Evolutionary conservation across 83 land plant genomes (phyloP).

Genomic region (Larix sibirica): DNA sequence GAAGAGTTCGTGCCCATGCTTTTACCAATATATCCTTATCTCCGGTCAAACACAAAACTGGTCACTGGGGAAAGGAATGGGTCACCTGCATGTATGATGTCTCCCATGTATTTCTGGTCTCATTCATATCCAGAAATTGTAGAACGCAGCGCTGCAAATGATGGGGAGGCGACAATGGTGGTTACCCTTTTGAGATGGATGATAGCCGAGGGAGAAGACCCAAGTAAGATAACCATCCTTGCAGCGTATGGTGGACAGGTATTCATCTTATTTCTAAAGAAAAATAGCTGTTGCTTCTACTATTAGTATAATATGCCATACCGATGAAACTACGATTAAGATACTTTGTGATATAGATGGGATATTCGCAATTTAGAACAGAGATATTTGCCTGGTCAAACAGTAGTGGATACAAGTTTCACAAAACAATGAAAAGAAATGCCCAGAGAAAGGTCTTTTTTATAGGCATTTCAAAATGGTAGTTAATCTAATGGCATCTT

Average conservation of each 20-base stretch:
- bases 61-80: conserved; percentile 9
- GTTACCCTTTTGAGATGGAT: background rate
- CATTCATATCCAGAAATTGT: background rate
- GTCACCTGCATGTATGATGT: conserved; percentile 5
- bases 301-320: no score
- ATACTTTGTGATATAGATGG: no score
- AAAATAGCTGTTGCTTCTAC: no score
- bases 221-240: background rate
- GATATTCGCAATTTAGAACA: no score
- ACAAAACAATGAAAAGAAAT: no score
- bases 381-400: no score
- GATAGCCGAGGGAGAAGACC: conserved; percentile 10
- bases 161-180: conserved; percentile 10
- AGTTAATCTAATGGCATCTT: no score
- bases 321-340: no score
- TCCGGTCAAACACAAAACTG: background rate
- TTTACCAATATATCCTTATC: conserved; percentile 15
- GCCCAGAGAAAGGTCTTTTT: no score
- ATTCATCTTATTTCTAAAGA: background rate
- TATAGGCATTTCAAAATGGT: no score
- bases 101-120: conserved; percentile 11
- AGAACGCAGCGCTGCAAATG: conserved; percentile 7
- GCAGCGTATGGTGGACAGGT: conserved; percentile 25
- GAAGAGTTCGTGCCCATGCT: conserved; percentile 17
- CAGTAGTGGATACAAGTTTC: no score